Evolutionary conservation across 345 rosid species (phyloP).

Genomic region (Salix exigua): DNA sequence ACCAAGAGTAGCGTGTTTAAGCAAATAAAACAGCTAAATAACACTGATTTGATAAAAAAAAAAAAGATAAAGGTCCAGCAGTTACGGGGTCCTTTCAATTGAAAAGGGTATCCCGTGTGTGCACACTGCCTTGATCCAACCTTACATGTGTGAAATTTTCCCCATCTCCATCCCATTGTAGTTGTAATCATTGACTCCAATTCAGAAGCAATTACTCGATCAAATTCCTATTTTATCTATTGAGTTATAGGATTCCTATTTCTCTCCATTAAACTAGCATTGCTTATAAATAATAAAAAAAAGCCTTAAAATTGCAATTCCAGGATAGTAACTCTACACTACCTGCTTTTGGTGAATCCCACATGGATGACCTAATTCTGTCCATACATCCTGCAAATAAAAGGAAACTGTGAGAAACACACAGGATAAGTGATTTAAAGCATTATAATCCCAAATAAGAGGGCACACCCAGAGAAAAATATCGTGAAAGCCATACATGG

Average conservation of each 20-base stretch:
- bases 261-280: not conserved
- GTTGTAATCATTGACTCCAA: not conserved
- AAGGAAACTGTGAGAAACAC: conserved; percentile 5
- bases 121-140: not conserved
- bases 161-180: not conserved
- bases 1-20: not conserved
- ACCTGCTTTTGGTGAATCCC: conserved; percentile 99
- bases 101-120: not conserved
- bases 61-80: not conserved
- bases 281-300: not conserved
- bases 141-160: not conserved
- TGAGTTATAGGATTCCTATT: not conserved
- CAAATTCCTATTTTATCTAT: not conserved
- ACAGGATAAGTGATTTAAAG: not conserved
- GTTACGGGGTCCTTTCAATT: not conserved
- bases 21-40: not conserved
- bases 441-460: not conserved
- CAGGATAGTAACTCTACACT: not conserved
- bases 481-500: not conserved
- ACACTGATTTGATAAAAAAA: not conserved
- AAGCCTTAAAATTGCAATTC: not conserved
- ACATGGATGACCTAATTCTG: conserved; percentile 95
- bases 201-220: not conserved
- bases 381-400: conserved; percentile 84
- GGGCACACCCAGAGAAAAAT: not conserved